These are phyloP conservation scores for Narthecium ossifragum DNA, from an alignment of 106 monocot genomes.

Conservation along the genomic window DNA sequence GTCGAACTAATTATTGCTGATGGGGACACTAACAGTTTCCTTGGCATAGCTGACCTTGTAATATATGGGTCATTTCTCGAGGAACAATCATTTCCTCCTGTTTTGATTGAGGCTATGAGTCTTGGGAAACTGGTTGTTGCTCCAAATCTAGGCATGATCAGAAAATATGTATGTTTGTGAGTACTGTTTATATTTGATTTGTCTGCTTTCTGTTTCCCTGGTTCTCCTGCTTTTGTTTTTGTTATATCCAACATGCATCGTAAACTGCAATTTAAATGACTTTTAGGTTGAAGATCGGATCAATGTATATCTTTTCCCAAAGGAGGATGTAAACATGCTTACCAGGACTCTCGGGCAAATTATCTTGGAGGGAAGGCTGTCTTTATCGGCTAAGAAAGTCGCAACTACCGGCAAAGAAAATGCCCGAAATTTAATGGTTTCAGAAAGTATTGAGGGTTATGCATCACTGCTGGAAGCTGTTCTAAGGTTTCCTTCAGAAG, in stretches of 20 bases:
- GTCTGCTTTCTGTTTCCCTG: neutral
- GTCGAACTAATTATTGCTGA: constrained; percentile 35
- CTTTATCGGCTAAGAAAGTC: constrained; percentile 43
- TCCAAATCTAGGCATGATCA: constrained; percentile 75
- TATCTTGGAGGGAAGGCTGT: constrained; percentile 51
- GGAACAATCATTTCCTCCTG: constrained; percentile 78
- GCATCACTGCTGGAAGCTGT: constrained; percentile 62
- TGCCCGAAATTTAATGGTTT: constrained; percentile 72
- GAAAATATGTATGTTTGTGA: constrained; percentile 67
- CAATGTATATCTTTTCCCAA: constrained; percentile 73
- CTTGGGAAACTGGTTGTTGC: constrained; percentile 80
- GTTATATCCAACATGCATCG: neutral
- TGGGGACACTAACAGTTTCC: constrained; percentile 35
- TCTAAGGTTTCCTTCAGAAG: constrained; percentile 71
- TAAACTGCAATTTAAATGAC: constrained; percentile 1
- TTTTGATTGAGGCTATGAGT: constrained; percentile 73
- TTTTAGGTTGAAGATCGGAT: constrained; percentile 60
- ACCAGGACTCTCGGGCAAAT: constrained; percentile 37
- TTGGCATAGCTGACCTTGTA: constrained; percentile 64
- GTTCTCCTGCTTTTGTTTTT: neutral
- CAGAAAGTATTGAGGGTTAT: constrained; percentile 73
- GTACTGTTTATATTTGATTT: constrained; percentile 2
- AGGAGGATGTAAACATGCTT: constrained; percentile 51
- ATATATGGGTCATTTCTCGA: constrained; percentile 96
- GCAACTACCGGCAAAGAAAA: constrained; percentile 48